Evolutionary conservation across 148 eudicot genomes (phyloP), one percentile per base, ranked within the genome.

Genomic region (Arctostaphylos glauca): DNA sequence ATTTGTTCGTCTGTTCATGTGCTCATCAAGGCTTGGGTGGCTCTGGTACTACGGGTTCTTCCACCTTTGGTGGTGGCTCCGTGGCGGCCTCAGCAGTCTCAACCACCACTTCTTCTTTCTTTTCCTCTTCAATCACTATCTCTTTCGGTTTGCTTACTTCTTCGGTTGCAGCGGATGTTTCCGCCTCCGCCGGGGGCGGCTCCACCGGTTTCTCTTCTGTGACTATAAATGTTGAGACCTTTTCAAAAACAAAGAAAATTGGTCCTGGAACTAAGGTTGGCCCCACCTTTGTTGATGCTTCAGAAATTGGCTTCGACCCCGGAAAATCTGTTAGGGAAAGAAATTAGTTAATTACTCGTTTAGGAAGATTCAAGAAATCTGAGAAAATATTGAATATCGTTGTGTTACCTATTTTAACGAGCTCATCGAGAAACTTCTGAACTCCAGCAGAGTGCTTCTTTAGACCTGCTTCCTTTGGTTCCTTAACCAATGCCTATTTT

Each of bases 401-500:
- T 13, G 62, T 3, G 44, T 14, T 78, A 92, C 97, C 95, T 48
- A 92, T 90, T 86, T 89, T 88, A 46, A 81, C 86, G 43, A 94
- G 95, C 84, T 91, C 92, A 41, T 91, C 90, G 5, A 94, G 89
- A 83, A 94, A 89, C 82, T 84, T 90, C 81, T 94, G 95, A 76
- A 94, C 94, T 56, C 82, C 88, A 16, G 84, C 54, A 0, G 94
- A 89, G 81, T 92, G 84, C 86, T 94, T 92, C 90, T 91, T 94
- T 9, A 94, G 85, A 73, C 85, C 89, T 21, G 86, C 70, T 14
- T 73, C 89, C 85, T 91, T 91, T 3, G 94, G 95, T 66, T 92
- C 94, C 90, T 94, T 94, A 14, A 94, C 85, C 84, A 92, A 86
- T 70, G 77, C 77, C 95, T 94, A 84, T 80, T 60, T 38, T 38